phyloP scores from a whole-genome alignment of 1,284 basidiomycete species.

The Moniliophthora roreri region DNA sequence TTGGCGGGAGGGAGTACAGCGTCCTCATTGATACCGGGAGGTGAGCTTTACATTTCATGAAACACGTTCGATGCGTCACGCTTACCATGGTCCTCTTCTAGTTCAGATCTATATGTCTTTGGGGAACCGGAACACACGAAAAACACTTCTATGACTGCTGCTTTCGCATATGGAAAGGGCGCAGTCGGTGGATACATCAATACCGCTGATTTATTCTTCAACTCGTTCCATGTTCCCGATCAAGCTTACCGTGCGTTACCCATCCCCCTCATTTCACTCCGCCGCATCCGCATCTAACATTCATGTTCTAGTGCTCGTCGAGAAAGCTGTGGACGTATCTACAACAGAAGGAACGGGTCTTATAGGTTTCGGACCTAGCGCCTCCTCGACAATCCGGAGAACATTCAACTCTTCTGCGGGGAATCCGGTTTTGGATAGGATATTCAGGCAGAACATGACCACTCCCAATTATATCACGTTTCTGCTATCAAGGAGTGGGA shows the following conservation, averaged over 20 bases:
- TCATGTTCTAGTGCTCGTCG: not conserved
- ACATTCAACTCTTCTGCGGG: not conserved
- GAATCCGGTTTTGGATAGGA: slow-evolving; percentile 1
- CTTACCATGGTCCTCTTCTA: not conserved
- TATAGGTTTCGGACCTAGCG: not conserved
- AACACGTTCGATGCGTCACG: too few relatives aligned
- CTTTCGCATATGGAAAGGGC: not conserved
- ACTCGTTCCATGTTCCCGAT: too few relatives aligned
- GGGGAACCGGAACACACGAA: not conserved
- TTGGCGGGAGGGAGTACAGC: not conserved
- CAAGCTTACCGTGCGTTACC: too few relatives aligned
- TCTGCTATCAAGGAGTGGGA: not conserved
- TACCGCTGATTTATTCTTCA: not conserved
- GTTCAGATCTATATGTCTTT: not conserved
- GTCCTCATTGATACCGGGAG: slow-evolving; percentile 1
- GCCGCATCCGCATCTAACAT: too few relatives aligned
- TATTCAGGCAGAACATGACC: slow-evolving; percentile 2
- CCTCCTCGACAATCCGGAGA: not conserved
- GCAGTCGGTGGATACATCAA: not conserved
- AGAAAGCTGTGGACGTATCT: too few relatives aligned
- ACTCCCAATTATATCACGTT: not conserved
- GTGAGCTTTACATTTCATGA: not conserved
- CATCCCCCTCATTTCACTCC: too few relatives aligned
- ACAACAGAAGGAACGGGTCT: not conserved
- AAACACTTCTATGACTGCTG: not conserved